Evolutionary conservation across 768 basidiomycete species (phyloP).

Genomic region (Porphyrellus cyaneotinctus): DNA sequence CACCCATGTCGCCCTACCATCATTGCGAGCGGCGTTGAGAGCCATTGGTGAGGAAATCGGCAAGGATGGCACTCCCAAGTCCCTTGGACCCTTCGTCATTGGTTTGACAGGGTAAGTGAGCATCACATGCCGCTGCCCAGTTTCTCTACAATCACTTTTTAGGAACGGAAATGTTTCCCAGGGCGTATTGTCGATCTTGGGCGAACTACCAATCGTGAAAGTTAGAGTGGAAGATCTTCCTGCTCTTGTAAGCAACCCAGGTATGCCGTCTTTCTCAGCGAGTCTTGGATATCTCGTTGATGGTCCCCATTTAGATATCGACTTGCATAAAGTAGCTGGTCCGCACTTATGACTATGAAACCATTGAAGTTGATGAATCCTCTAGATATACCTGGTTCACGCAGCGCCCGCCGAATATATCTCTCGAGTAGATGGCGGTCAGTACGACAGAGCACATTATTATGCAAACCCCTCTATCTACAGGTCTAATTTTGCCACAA

Average conservation of each 20-base stretch:
- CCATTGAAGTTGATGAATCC: not conserved
- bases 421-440: slow-evolving; percentile 46
- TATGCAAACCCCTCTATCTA: slow-evolving; percentile 68
- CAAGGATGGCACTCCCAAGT: slow-evolving; percentile 53
- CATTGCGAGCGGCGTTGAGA: slow-evolving; percentile 50
- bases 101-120: slow-evolving; percentile 72
- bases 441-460: slow-evolving; percentile 66
- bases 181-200: slow-evolving; percentile 69
- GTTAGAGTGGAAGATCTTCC: slow-evolving; percentile 57
- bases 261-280: slow-evolving; percentile 32
- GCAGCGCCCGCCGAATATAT: slow-evolving; percentile 69
- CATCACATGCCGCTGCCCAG: not conserved
- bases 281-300: slow-evolving; percentile 1
- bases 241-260: slow-evolving; percentile 47
- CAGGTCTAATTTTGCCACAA: slow-evolving; percentile 61
- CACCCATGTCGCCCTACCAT: slow-evolving; percentile 54
- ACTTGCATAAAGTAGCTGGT: slow-evolving; percentile 49
- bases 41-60: slow-evolving; percentile 55
- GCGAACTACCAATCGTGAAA: slow-evolving; percentile 62
- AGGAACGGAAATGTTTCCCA: slow-evolving; percentile 81
- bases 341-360: not conserved
- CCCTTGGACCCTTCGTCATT: slow-evolving; percentile 72
- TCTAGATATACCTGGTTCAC: slow-evolving; percentile 74
- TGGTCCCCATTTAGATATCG: slow-evolving; percentile 39
- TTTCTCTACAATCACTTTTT: not conserved